These are phyloP conservation scores for Neurospora sp. DNA, from an alignment of 495 filamentous ascomycete species.

Conservation along the genomic window DNA sequence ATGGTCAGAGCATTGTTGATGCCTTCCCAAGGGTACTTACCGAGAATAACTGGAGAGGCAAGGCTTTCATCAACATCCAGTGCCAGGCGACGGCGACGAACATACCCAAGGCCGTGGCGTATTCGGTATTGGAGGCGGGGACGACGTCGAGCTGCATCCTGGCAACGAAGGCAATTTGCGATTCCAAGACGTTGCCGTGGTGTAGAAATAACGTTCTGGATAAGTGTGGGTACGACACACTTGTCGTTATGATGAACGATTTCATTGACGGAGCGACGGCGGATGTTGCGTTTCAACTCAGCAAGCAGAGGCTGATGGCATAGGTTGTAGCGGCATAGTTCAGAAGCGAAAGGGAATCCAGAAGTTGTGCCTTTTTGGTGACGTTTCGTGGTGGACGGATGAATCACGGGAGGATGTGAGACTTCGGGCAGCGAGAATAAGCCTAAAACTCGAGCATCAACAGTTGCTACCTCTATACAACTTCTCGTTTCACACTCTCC, in stretches of 20 bases:
- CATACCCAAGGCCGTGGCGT: slow-evolving; percentile 36
- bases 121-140: slow-evolving; percentile 34
- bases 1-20: slow-evolving; percentile 35
- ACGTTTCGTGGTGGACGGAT: background rate
- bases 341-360: background rate
- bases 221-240: slow-evolving; percentile 24
- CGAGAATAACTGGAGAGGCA: slow-evolving; percentile 24
- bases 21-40: slow-evolving; percentile 30
- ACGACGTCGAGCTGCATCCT: slow-evolving; percentile 33
- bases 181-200: slow-evolving; percentile 42
- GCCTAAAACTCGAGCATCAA: background rate
- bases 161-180: slow-evolving; percentile 43
- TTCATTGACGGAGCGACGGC: slow-evolving; percentile 45
- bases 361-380: background rate
- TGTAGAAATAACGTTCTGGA: slow-evolving; percentile 30
- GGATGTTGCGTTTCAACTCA: slow-evolving; percentile 37
- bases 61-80: slow-evolving; percentile 40
- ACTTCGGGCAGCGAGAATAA: background rate
- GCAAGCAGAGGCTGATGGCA: slow-evolving; percentile 25
- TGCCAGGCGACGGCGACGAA: slow-evolving; percentile 47
- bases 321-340: background rate
- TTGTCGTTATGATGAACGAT: slow-evolving; percentile 45
- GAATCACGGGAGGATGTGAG: background rate
- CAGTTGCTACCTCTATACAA: background rate
- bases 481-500: no score